These are phyloP conservation scores for Populus trichocarpa DNA, from an alignment of 441 rosid species.

Conservation along the genomic window DNA sequence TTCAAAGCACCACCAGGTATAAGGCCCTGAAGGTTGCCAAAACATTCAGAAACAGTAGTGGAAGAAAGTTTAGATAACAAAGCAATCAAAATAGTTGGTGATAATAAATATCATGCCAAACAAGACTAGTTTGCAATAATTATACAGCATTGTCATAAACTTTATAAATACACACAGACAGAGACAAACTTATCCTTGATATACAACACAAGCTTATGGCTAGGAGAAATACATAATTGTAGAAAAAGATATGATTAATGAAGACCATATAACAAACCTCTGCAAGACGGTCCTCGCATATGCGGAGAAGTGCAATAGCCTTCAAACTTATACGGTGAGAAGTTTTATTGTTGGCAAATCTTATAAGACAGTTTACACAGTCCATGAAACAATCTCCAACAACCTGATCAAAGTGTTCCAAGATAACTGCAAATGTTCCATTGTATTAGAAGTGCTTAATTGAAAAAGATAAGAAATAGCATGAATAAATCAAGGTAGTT, in stretches of 20 bases:
- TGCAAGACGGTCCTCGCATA: constrained; percentile 99
- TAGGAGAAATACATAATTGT: constrained; percentile 2
- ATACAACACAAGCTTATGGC: constrained; percentile 8
- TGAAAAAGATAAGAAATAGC: constrained; percentile 9
- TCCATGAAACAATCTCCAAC: constrained; percentile 99
- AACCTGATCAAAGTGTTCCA: constrained; percentile 99
- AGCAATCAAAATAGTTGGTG: constrained; percentile 17
- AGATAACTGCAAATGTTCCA: constrained; percentile 68
- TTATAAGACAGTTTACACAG: constrained; percentile 97
- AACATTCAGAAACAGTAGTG: constrained; percentile 12
- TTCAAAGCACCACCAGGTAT: constrained; percentile 94
- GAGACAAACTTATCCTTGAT: not conserved
- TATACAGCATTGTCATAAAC: not conserved
- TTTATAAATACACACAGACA: not conserved
- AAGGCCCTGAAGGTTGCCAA: constrained; percentile 61
- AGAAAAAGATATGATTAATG: not conserved
- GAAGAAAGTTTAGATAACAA: constrained; percentile 8
- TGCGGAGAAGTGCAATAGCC: constrained; percentile 99
- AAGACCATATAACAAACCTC: constrained; percentile 54
- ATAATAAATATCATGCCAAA: constrained; percentile 11
- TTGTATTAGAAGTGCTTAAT: constrained; percentile 27
- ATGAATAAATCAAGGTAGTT: not conserved
- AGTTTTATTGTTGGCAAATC: constrained; percentile 94
- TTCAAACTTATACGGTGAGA: constrained; percentile 97
- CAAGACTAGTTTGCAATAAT: not conserved